A percentile compares a stretch with the other conserved stretches of the same genome.
phyloP scores from a whole-genome alignment of 805 yeast genomes.

The Sungouiella blattae region DNA sequence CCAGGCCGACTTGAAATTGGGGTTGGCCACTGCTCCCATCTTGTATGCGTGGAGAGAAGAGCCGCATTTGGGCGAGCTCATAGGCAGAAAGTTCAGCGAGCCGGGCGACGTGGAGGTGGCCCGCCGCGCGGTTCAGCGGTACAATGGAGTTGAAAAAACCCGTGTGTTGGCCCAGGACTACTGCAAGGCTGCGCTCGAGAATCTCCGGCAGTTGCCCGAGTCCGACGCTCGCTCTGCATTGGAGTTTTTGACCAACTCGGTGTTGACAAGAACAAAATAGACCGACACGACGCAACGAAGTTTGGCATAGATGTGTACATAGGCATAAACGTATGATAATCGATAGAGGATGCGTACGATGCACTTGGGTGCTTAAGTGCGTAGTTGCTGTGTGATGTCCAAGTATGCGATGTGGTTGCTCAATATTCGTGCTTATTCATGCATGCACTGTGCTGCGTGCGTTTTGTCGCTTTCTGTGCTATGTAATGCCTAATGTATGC shows the following conservation, averaged over 20 bases:
- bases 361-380: no score
- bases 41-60: constrained; percentile 88
- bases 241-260: constrained; percentile 76
- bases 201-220: constrained; percentile 74
- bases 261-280: constrained; percentile 75
- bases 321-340: no score
- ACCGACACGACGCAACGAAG: no score
- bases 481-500: no score
- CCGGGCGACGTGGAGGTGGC: constrained; percentile 88
- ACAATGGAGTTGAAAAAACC: constrained; percentile 76
- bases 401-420: no score
- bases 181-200: constrained; percentile 68
- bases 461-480: no score
- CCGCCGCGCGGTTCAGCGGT: constrained; percentile 62
- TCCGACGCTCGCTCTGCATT: constrained; percentile 87
- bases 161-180: constrained; percentile 72
- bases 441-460: no score
- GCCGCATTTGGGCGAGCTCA: constrained; percentile 80
- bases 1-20: constrained; percentile 90
- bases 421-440: no score
- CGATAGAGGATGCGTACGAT: no score
- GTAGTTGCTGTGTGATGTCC: no score
- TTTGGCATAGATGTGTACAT: no score
- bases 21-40: constrained; percentile 96
- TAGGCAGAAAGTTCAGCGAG: constrained; percentile 74